Evolutionary conservation across 257 asterid genomes (phyloP), one percentile per base, ranked within the genome.

Genomic region (Penstemon davidsonii): DNA sequence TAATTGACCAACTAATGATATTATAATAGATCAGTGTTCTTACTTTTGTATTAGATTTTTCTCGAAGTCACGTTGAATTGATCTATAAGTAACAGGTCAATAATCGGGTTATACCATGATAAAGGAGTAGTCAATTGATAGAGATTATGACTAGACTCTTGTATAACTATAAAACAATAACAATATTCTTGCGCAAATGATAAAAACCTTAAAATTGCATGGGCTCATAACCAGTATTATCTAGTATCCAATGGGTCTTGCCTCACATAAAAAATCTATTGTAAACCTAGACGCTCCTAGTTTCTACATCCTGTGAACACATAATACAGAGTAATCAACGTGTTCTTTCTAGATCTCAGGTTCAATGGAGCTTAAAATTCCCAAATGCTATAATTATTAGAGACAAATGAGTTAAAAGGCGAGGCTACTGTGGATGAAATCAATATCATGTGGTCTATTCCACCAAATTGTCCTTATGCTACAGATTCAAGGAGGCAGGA

Each of bases 331-430:
- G 25, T 43, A 62, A 7, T 40, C 39, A 43, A 6, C 42, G n/a
- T 62, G 43, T 19, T 19, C 67, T 45, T 45, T 19, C 43, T 40
- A 42, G 66, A 13, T 42, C 12, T 60, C 39, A 1, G 54, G 25
- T 42, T n/a, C 33, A 25, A 25, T 25, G 39, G 33, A 45, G 49
- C 9, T 44, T 55, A 61, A 8, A 25, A 25, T 25, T 25, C 9
- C 52, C 19, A 12, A 15, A 64, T 11, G 60, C 37, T 41, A 58
- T 25, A 45, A 69, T 51, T 13, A 69, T 60, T 58, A 13, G 19
- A 25, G 33, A 25, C 33, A 25, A 25, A 25, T 25, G 33, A 25
- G 33, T 25, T 25, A 25, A 25, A 1, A 25, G 2, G 33, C 2
- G 33, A 25, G 33, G 33, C 33, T 25, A 25, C 33, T 25, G 33